phyloP scores from a whole-genome alignment of 2,329 filamentous ascomycete species.

The Xylariomycetidae sp. region DNA sequence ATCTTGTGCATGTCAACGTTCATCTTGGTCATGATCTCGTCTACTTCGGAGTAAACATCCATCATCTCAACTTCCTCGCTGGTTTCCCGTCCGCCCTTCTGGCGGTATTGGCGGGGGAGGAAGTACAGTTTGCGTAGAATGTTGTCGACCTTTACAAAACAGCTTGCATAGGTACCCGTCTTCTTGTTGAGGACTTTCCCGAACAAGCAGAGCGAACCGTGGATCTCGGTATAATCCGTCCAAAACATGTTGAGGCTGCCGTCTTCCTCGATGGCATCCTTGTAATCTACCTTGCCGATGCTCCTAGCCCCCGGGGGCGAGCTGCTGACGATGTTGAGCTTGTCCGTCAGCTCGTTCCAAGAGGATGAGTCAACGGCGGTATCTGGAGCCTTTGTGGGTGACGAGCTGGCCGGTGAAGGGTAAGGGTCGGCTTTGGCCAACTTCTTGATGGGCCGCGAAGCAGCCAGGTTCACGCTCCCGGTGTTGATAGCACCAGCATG shows the following conservation, averaged over 20 bases:
- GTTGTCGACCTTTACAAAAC: slow-evolving; percentile 94
- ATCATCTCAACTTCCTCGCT: slow-evolving; percentile 76
- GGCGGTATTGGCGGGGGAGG: slow-evolving; percentile 64
- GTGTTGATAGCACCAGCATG: slow-evolving; percentile 64
- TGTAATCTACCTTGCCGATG: slow-evolving; percentile 75
- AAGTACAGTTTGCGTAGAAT: slow-evolving; percentile 91
- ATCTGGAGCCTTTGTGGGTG: slow-evolving; percentile 57
- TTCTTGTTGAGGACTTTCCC: slow-evolving; percentile 93
- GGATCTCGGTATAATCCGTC: slow-evolving; percentile 91
- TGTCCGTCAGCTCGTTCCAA: slow-evolving; percentile 83
- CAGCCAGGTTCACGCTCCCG: slow-evolving; percentile 77
- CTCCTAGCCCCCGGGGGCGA: slow-evolving; percentile 56
- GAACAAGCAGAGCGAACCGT: slow-evolving; percentile 87
- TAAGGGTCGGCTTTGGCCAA: slow-evolving; percentile 60
- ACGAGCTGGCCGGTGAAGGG: slow-evolving; percentile 70
- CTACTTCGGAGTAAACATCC: slow-evolving; percentile 86
- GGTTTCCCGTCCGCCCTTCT: slow-evolving; percentile 58
- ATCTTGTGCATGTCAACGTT: slow-evolving; percentile 88
- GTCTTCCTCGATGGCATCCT: slow-evolving; percentile 87
- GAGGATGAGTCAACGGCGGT: slow-evolving; percentile 68
- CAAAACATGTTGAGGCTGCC: slow-evolving; percentile 93
- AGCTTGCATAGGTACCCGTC: slow-evolving; percentile 73
- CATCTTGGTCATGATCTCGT: slow-evolving; percentile 79
- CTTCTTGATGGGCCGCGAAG: slow-evolving; percentile 71
- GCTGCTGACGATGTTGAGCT: slow-evolving; percentile 77